Evolutionary conservation across 495 filamentous ascomycete genomes (phyloP).

Genomic region (Pseudevernia furfuracea): DNA sequence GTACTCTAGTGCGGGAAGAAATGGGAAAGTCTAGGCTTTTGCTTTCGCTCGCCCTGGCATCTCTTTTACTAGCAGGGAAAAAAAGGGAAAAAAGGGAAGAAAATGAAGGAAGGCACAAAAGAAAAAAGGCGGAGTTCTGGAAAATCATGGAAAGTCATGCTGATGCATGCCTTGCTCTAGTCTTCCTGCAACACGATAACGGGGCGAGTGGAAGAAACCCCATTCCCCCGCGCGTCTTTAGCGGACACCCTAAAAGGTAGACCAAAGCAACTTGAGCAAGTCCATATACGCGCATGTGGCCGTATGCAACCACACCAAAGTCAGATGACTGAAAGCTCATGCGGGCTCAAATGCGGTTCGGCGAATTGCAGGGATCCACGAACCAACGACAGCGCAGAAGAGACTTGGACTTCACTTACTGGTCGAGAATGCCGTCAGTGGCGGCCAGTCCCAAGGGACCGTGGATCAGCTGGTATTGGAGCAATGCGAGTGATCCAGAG

Average conservation of each 20-base stretch:
- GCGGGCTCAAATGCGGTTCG: conserved; percentile 39
- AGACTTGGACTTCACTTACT: conserved; percentile 54
- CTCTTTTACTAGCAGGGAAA: not conserved
- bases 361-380: conserved; percentile 26
- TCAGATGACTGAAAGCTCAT: conserved; percentile 65
- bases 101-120: no score
- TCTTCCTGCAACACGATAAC: conserved; percentile 36
- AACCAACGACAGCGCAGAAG: conserved; percentile 27
- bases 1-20: not conserved
- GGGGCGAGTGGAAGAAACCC: conserved; percentile 20
- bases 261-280: not conserved
- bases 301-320: conserved; percentile 34
- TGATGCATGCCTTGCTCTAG: not conserved
- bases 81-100: not conserved
- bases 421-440: conserved; percentile 73
- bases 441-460: conserved; percentile 68
- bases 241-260: conserved; percentile 9
- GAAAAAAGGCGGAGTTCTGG: no score
- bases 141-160: no score
- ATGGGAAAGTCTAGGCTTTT: conserved; percentile 5
- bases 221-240: conserved; percentile 19
- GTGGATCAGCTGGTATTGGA: conserved; percentile 60
- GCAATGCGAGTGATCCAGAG: conserved; percentile 57
- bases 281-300: not conserved
- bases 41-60: not conserved